Percentiles rank a stretch among this genome's conserved stretches.
These are phyloP conservation scores for Xerocomus nothofagi DNA, from an alignment of 1,284 basidiomycete species.

Conservation along the genomic window DNA sequence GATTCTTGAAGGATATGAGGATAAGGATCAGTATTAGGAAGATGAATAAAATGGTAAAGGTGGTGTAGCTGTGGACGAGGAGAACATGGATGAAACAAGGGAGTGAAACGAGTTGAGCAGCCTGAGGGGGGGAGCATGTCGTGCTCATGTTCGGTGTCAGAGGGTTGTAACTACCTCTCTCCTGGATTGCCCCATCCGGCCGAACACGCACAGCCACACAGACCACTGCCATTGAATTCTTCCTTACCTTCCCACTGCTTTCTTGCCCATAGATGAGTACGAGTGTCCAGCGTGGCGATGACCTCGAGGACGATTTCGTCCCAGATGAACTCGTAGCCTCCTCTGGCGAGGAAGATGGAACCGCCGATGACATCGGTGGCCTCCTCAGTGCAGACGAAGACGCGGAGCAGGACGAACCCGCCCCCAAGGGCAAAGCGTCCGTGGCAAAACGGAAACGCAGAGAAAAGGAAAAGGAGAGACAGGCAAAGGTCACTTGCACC, in stretches of 20 bases:
- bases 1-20: neutral
- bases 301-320: conserved; percentile 78
- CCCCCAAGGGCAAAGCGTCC: conserved; percentile 29
- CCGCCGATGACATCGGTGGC: conserved; percentile 41
- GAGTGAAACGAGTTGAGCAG: neutral
- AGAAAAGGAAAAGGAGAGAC: conserved; percentile 69
- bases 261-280: conserved; percentile 34
- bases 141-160: conserved; percentile 30
- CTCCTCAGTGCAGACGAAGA: conserved; percentile 48
- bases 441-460: conserved; percentile 65
- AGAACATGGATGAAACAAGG: conserved; percentile 9
- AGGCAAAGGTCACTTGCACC: conserved; percentile 51
- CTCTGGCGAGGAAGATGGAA: conserved; percentile 54
- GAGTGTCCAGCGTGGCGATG: conserved; percentile 55
- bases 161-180: neutral
- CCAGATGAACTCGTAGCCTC: conserved; percentile 66
- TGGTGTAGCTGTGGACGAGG: conserved; percentile 5
- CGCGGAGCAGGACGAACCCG: conserved; percentile 36
- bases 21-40: conserved; percentile 12
- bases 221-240: too few relatives aligned
- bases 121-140: conserved; percentile 22
- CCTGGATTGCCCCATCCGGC: conserved; percentile 15
- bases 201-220: too few relatives aligned
- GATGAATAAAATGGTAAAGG: neutral
- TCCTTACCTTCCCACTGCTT: neutral